These are phyloP conservation scores for Rhododendron simsii DNA, from an alignment of 148 eudicot species.

Conservation along the genomic window DNA sequence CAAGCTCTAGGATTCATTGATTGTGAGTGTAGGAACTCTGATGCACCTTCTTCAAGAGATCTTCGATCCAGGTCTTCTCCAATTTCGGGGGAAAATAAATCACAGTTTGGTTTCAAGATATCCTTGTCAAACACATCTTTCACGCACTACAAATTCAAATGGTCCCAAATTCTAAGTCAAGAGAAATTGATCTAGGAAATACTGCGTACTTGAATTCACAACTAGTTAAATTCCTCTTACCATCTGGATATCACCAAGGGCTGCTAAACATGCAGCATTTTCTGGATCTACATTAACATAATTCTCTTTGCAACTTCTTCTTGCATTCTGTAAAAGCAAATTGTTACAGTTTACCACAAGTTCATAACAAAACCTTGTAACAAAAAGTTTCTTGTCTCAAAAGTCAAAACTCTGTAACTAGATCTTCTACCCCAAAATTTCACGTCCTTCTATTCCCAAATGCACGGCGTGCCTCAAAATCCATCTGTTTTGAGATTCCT, in stretches of 20 bases:
- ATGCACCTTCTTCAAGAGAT: neutral
- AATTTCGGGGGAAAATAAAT: conserved; percentile 2
- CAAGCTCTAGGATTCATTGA: neutral
- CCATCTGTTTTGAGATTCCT: too few relatives aligned
- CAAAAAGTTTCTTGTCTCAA: neutral
- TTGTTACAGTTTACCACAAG: neutral
- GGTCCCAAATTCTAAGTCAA: neutral
- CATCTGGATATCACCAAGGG: conserved; percentile 12
- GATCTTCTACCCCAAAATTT: too few relatives aligned
- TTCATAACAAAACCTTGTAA: too few relatives aligned
- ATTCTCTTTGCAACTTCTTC: conserved; percentile 14
- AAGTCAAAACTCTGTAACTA: too few relatives aligned
- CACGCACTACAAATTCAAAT: conserved; percentile 15
- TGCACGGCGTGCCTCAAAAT: too few relatives aligned
- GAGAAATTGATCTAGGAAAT: neutral
- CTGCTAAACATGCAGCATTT: conserved; percentile 18
- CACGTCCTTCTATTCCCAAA: too few relatives aligned
- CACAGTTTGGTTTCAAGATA: conserved; percentile 22
- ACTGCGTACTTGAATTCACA: neutral
- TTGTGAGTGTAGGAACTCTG: neutral
- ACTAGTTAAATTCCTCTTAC: neutral
- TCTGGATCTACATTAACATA: conserved; percentile 16
- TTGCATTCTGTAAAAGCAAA: conserved; percentile 12
- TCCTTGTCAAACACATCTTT: conserved; percentile 2
- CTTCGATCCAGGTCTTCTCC: neutral